These are phyloP conservation scores for Vitis cinerea DNA, from an alignment of 164 flowering plant species.

Conservation along the genomic window DNA sequence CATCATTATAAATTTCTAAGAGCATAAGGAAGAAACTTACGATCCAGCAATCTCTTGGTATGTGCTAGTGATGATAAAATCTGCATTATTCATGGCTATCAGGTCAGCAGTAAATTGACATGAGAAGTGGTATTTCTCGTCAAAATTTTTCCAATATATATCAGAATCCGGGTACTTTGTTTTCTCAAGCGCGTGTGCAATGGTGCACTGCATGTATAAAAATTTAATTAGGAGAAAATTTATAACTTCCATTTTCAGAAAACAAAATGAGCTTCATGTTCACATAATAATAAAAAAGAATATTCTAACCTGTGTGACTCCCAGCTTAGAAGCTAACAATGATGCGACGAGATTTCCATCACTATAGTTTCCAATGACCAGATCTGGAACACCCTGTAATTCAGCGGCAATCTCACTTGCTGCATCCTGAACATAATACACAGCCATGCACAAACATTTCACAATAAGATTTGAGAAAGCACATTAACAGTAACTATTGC, in stretches of 20 bases:
- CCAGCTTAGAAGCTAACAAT: slow-evolving; percentile 73
- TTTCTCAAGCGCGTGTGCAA: slow-evolving; percentile 97
- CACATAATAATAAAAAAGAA: background rate
- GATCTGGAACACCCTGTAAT: slow-evolving; percentile 82
- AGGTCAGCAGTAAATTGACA: slow-evolving; percentile 97
- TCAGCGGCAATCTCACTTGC: slow-evolving; percentile 80
- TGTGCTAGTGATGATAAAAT: slow-evolving; percentile 97
- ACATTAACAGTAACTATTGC: background rate
- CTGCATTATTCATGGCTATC: slow-evolving; percentile 91
- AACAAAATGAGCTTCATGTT: background rate
- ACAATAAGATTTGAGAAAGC: background rate
- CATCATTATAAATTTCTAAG: background rate
- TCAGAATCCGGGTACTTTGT: slow-evolving; percentile 98
- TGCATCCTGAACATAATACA: slow-evolving; percentile 58
- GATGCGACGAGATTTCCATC: slow-evolving; percentile 99
- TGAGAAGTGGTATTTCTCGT: slow-evolving; percentile 91
- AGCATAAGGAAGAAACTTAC: slow-evolving; percentile 37
- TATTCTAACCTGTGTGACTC: slow-evolving; percentile 79
- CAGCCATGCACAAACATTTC: background rate
- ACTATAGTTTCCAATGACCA: slow-evolving; percentile 95
- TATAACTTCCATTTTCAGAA: background rate
- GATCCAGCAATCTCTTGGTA: slow-evolving; percentile 98
- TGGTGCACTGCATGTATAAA: slow-evolving; percentile 63
- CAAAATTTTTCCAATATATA: slow-evolving; percentile 90
- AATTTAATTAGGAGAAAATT: background rate